Base-by-base conservation (phyloP, 106 monocot species). In the Dendrobium nobile region DNA sequence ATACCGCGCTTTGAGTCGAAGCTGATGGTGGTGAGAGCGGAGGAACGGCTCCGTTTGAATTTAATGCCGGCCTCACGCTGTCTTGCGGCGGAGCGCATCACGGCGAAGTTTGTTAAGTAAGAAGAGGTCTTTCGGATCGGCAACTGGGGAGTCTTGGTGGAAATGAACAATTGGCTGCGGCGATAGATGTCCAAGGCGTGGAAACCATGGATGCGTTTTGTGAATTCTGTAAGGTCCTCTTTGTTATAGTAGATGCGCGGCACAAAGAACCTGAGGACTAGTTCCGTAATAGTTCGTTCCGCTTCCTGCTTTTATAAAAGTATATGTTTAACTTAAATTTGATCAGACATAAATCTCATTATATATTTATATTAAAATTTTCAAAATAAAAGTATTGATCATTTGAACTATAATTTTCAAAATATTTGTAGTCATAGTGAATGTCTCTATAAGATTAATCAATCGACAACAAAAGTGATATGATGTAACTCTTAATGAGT, bases 21-120 rank as follows among this genome's bases (percentile, higher is more conserved):
- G 5, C 24, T 2, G 22, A 73, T 75, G 40, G 58, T 59, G 31
- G 13, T 41, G 56, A 73, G 20, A 44, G 56, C n/a, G 7, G 59
- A 68, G 6, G 61, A 24, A 1, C 2, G 19, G 75, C 79, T 80
- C 9, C 6, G 68, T 18, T 18, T 20, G 80, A 88, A 85, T 4
- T 2, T 3, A 26, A 88, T 45, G 27, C 88, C 88, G 10, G 85
- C 79, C 54, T 82, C 85, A 18, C 41, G 2, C 27, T 85, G 85
- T 24, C 80, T 77, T 4, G 51, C 47, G 6, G 85, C 88, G 22
- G 70, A 75, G 1, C 79, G 81, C 22, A 88, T 79, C 4, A 20
- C 13, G 19, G 22, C 58, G 33, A 26, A 47, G 20, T 11, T 6
- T 4, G 9, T 7, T 13, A 1, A 0, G 17, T 44, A 0, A 4